Conservation (phyloP, 2,329 filamentous ascomycete species). For the Capronia americana region DNA sequence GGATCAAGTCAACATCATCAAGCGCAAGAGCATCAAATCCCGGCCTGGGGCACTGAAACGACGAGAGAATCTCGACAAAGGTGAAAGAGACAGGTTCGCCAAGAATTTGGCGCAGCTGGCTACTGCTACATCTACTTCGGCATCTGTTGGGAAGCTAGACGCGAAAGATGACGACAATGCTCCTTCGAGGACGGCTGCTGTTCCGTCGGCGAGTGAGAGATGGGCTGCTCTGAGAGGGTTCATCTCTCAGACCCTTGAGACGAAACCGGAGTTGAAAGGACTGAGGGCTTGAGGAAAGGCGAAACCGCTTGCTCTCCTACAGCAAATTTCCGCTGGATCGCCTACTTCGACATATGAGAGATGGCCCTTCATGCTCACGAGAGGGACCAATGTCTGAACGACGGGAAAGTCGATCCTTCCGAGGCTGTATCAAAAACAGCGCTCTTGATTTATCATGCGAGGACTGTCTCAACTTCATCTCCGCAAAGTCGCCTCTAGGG, state of each 20-base stretch:
- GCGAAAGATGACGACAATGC: conserved; percentile 28
- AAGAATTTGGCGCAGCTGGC: conserved; percentile 78
- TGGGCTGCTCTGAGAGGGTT: conserved; percentile 85
- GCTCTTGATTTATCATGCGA: not conserved
- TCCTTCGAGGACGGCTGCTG: not conserved
- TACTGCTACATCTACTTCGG: conserved; percentile 10
- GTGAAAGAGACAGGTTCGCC: conserved; percentile 84
- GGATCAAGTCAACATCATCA: conserved; percentile 69
- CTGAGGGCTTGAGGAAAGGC: conserved; percentile 22
- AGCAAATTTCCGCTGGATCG: not conserved
- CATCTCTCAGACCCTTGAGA: conserved; percentile 87
- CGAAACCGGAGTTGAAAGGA: conserved; percentile 53
- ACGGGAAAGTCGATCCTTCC: not conserved
- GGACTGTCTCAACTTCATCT: not conserved
- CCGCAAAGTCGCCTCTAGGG: not conserved
- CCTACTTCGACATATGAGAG: not conserved
- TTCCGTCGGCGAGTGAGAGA: conserved; percentile 60
- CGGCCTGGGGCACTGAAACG: conserved; percentile 80
- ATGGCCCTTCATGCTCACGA: not conserved
- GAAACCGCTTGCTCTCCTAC: not conserved
- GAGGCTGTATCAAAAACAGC: not conserved
- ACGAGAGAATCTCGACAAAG: conserved; percentile 78
- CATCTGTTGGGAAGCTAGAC: not conserved
- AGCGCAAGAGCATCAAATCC: conserved; percentile 75
- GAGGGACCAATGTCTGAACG: too few relatives aligned